These are phyloP conservation scores for Curvularia spicifera DNA, from an alignment of 2,329 filamentous ascomycete genomes.

Conservation along the genomic window DNA sequence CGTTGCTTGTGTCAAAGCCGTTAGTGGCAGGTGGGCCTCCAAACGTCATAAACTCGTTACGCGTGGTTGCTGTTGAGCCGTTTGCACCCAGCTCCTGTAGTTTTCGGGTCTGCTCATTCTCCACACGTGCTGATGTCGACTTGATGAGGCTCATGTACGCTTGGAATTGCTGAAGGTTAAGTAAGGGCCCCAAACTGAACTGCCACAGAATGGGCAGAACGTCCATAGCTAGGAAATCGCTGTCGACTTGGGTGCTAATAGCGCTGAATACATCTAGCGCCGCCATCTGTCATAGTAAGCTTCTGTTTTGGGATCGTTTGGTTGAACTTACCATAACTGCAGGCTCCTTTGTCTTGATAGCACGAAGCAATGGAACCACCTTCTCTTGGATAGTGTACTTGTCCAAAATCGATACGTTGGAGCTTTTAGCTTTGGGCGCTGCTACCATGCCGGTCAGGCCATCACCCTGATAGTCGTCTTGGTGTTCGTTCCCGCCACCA, in stretches of 20 bases:
- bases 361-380: conserved; percentile 86
- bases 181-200: conserved; percentile 87
- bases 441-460: conserved; percentile 75
- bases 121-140: conserved; percentile 76
- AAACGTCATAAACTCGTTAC: conserved; percentile 74
- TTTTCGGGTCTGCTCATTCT: conserved; percentile 87
- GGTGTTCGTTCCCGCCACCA: conserved; percentile 66
- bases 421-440: conserved; percentile 64
- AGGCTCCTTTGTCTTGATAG: conserved; percentile 96
- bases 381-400: conserved; percentile 99
- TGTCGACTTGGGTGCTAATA: conserved; percentile 80
- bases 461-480: conserved; percentile 59
- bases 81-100: conserved; percentile 79
- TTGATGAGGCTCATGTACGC: conserved; percentile 90
- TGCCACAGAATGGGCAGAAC: conserved; percentile 88
- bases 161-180: conserved; percentile 85
- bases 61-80: conserved; percentile 60
- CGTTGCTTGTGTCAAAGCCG: conserved; percentile 62
- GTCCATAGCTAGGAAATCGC: conserved; percentile 91
- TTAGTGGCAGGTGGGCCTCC: conserved; percentile 62
- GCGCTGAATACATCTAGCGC: conserved; percentile 83
- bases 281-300: conserved; percentile 65
- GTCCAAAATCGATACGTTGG: conserved; percentile 80
- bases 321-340: conserved; percentile 74
- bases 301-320: neutral